Evolutionary conservation across 1,139 yeast genomes (phyloP).

Genomic region (Protomyces lactucae-debilis): DNA sequence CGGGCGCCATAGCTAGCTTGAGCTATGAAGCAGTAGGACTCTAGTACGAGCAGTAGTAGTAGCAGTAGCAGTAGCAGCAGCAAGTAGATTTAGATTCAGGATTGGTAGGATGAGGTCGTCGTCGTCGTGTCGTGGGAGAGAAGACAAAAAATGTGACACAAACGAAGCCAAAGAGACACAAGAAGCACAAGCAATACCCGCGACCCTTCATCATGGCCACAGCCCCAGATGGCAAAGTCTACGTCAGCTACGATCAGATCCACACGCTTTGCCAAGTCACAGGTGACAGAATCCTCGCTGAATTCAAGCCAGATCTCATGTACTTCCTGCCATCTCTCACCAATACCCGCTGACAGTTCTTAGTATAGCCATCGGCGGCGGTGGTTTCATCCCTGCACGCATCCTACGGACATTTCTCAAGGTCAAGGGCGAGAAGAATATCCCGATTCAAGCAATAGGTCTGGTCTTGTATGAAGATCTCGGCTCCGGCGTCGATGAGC

Average conservation of each 20-base stretch:
- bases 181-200: not conserved
- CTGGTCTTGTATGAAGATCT: conserved; percentile 78
- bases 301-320: conserved; percentile 61
- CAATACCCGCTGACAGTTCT: too few species aligned
- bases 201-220: conserved; percentile 1
- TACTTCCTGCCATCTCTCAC: not conserved
- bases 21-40: too few species aligned
- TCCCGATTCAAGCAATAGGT: conserved; percentile 90
- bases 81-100: too few species aligned
- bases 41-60: too few species aligned
- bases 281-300: conserved; percentile 60
- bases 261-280: conserved; percentile 89
- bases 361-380: conserved; percentile 49
- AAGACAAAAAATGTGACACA: too few species aligned
- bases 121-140: too few species aligned
- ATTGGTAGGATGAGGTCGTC: too few species aligned
- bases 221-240: conserved; percentile 36
- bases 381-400: conserved; percentile 95
- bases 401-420: conserved; percentile 86
- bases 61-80: too few species aligned
- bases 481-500: conserved; percentile 44
- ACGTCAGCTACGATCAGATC: conserved; percentile 84
- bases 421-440: conserved; percentile 78
- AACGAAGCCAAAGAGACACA: too few species aligned
- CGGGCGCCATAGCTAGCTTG: conserved; percentile 10